Percentiles rank a stretch among this genome's conserved stretches.
These are phyloP conservation scores for Fusarium miscanthi DNA, from an alignment of 2,329 filamentous ascomycete species.

Conservation along the genomic window DNA sequence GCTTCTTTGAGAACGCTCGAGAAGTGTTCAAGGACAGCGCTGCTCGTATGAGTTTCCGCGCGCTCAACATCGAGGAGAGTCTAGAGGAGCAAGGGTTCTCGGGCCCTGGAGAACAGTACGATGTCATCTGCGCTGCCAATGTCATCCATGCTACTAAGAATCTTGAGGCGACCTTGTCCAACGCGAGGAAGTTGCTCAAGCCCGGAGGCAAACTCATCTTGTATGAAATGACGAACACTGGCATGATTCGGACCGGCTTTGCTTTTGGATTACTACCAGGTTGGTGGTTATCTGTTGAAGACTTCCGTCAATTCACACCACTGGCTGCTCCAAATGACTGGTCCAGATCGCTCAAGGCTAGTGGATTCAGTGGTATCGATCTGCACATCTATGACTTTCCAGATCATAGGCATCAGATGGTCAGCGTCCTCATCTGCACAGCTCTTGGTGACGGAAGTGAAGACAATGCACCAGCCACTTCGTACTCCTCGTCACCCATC, in stretches of 20 bases:
- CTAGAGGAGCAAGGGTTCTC: not conserved
- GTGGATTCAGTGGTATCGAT: slow-evolving; percentile 6
- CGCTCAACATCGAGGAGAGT: not conserved
- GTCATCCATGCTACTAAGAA: slow-evolving; percentile 11
- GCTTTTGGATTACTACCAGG: not conserved
- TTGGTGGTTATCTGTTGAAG: slow-evolving; percentile 7
- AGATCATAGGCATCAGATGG: not conserved
- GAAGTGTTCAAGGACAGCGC: not conserved
- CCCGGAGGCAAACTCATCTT: slow-evolving; percentile 10
- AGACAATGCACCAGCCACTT: not conserved
- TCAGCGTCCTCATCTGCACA: slow-evolving; percentile 7
- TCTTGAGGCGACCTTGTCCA: not conserved
- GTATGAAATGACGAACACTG: slow-evolving; percentile 9
- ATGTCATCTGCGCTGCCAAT: slow-evolving; percentile 1
- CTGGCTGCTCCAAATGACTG: slow-evolving; percentile 3
- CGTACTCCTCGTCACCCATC: not conserved
- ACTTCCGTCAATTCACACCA: not conserved
- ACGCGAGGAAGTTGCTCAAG: not conserved
- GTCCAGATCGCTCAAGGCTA: not conserved
- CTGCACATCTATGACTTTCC: slow-evolving; percentile 8
- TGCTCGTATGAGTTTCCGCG: not conserved
- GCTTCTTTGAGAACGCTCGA: slow-evolving; percentile 3
- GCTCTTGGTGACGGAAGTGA: not conserved
- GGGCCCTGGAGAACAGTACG: not conserved
- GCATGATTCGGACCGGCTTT: not conserved